Percentiles rank a stretch among this genome's conserved stretches.
Conservation (phyloP, 2,329 filamentous ascomycete species). For the Coniella lustricola region DNA sequence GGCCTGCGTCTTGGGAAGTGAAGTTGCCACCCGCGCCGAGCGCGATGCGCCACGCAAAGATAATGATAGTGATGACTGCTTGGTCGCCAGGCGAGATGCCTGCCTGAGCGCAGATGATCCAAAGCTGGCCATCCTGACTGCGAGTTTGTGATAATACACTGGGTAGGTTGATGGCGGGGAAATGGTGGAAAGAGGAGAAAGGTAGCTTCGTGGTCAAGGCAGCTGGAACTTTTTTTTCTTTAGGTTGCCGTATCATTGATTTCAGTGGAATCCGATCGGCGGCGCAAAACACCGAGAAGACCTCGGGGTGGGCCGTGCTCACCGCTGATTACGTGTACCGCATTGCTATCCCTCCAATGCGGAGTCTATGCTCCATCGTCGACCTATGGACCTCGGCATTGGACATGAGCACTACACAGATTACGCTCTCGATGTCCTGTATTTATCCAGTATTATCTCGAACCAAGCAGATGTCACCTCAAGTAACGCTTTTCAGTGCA, state of each 20-base stretch:
- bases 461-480: too few relatives aligned
- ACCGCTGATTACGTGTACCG: not conserved
- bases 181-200: slow-evolving; percentile 4
- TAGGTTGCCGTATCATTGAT: slow-evolving; percentile 5
- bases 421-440: too few relatives aligned
- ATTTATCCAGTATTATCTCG: too few relatives aligned
- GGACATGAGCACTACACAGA: too few relatives aligned
- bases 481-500: too few relatives aligned
- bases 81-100: slow-evolving; percentile 54
- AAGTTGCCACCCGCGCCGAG: slow-evolving; percentile 27
- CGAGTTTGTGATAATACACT: not conserved
- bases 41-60: slow-evolving; percentile 28
- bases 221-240: slow-evolving; percentile 11
- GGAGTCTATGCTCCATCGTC: too few relatives aligned
- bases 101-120: slow-evolving; percentile 67
- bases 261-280: not conserved
- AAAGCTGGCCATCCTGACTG: slow-evolving; percentile 51
- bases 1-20: slow-evolving; percentile 22
- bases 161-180: not conserved
- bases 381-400: too few relatives aligned
- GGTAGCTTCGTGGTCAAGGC: slow-evolving; percentile 15
- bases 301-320: not conserved
- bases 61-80: slow-evolving; percentile 30
- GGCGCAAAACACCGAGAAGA: not conserved
- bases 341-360: too few relatives aligned